phyloP scores from a whole-genome alignment of 2,329 filamentous ascomycete genomes.

The Monilinia laxa region DNA sequence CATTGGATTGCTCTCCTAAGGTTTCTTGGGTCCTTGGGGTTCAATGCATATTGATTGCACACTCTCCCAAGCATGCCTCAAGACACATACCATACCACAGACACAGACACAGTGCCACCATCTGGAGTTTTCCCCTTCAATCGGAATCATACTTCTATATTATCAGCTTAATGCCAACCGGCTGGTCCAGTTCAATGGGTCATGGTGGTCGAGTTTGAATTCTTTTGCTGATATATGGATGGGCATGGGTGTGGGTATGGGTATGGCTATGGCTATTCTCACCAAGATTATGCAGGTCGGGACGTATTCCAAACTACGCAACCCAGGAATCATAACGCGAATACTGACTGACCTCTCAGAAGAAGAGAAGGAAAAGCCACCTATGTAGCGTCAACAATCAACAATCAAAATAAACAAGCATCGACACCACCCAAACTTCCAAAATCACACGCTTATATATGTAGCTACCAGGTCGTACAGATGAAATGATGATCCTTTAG shows the following conservation, averaged over 20 bases:
- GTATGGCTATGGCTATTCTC: not conserved
- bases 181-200: slow-evolving; percentile 16
- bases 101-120: not conserved
- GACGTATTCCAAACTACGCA: not conserved
- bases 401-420: slow-evolving; percentile 8
- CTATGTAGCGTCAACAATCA: not conserved
- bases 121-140: not conserved
- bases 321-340: not conserved
- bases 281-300: slow-evolving; percentile 18
- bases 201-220: not conserved
- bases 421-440: not conserved
- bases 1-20: not conserved
- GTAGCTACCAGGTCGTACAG: not conserved
- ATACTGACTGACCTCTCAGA: not conserved
- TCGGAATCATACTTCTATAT: slow-evolving; percentile 5
- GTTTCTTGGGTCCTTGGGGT: not conserved
- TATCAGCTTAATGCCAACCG: not conserved
- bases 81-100: not conserved
- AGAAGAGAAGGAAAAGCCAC: not conserved
- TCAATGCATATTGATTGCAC: not conserved
- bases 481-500: not conserved
- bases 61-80: not conserved
- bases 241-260: not conserved
- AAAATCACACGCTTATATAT: not conserved
- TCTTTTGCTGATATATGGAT: not conserved